Evolutionary conservation across 176 grass and related monocot genomes (phyloP), one percentile per base, ranked within the genome.

Genomic region (Saccharum spontaneum): DNA sequence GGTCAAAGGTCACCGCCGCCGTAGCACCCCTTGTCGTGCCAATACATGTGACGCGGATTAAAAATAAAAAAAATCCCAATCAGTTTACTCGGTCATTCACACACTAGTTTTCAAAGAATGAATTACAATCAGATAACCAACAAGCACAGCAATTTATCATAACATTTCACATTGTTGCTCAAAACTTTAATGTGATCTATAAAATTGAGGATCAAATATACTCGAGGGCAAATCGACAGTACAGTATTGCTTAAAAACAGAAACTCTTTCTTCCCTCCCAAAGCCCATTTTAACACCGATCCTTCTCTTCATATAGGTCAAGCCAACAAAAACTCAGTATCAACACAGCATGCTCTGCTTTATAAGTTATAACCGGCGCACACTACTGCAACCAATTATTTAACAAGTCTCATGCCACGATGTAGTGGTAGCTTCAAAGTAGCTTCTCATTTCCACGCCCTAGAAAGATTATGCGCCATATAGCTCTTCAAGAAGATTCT

Each of bases 321-420:
- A 71, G 69, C 60, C 49, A 76, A 76, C 80, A 84, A 80, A 86
- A 91, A 84, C 37, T 76, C 17, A 64, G 64, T 69, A 80, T 80
- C 85, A 80, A 69, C 69, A 79, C 82, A 39, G 49, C 69, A 87
- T 71, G 69, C 76, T 17, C 62, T 45, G 39, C 69, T 80, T 84
- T 87, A 52, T 79, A 87, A 68, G 74, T 83, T 85, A 41, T 79
- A 83, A 75, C 50, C 7, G 33, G 75, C 16, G 41, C 68, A 33
- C 74, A 61, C 79, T 26, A 61, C 69, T 60, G 61, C 76, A 52
- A 41, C 62, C 41, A 84, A 70, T 84, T 86, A 90, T 90, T 86
- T 39, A 61, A 30, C 41, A 64, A 22, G 69, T 10, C 30, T 39
- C 36, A 48, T 60, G 80, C 50, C 22, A 30, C 40, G 69, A 31